These are phyloP conservation scores for Elsinoe batatas DNA, from an alignment of 2,329 filamentous ascomycete species.

Conservation along the genomic window DNA sequence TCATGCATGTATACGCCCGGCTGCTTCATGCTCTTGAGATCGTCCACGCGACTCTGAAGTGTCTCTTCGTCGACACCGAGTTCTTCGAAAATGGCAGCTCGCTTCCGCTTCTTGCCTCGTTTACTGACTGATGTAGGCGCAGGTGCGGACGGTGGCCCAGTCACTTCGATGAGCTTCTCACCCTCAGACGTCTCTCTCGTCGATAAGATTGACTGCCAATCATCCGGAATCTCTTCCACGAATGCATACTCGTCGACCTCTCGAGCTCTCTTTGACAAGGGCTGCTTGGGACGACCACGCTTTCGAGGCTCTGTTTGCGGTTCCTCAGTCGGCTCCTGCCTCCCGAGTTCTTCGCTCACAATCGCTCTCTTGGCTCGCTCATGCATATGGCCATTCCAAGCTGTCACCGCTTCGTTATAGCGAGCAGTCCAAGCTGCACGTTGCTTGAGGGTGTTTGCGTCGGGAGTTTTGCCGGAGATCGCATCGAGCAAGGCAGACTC, in stretches of 20 bases:
- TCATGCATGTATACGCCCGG: constrained; percentile 38
- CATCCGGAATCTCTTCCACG: neutral
- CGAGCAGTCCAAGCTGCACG: neutral
- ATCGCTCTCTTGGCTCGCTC: neutral
- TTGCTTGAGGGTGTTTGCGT: neutral
- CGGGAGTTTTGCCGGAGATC: neutral
- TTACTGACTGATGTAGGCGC: neutral
- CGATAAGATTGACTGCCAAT: neutral
- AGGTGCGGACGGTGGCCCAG: neutral
- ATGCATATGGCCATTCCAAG: neutral
- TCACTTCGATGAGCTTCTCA: neutral
- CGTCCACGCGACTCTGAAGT: constrained; percentile 22
- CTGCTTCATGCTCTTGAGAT: constrained; percentile 23
- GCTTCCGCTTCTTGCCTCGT: neutral
- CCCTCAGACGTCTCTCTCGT: neutral
- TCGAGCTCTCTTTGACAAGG: no score
- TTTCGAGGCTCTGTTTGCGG: neutral
- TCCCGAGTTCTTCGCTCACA: neutral
- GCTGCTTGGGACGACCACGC: neutral
- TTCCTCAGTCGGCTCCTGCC: neutral
- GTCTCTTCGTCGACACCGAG: constrained; percentile 15
- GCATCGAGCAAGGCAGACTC: neutral
- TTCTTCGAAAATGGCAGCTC: neutral
- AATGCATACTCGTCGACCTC: neutral
- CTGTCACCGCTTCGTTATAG: neutral